phyloP scores from a whole-genome alignment of 1,139 yeast species.

The Pneumocystis murina region DNA sequence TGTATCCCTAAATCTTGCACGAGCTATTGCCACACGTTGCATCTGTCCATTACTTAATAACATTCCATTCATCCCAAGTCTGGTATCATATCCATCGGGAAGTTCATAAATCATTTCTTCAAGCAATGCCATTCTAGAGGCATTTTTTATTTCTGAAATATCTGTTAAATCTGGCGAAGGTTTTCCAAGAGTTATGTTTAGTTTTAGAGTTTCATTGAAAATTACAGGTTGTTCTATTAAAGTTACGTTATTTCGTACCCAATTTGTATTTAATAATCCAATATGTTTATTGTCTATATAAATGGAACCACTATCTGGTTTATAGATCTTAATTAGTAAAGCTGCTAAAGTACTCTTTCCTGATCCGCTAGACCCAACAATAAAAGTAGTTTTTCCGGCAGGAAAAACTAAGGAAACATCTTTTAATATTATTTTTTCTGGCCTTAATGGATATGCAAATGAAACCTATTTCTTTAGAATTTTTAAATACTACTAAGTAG shows the following conservation, averaged over 20 bases:
- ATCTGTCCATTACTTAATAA: conserved; percentile 82
- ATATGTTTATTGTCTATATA: conserved; percentile 41
- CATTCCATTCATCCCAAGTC: conserved; percentile 28
- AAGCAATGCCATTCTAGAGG: conserved; percentile 39
- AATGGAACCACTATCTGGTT: conserved; percentile 34
- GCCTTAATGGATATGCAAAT: conserved; percentile 50
- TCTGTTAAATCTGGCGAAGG: conserved; percentile 24
- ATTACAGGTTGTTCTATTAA: conserved; percentile 60
- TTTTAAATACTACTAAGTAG: not conserved
- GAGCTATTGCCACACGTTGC: conserved; percentile 67
- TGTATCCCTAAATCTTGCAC: conserved; percentile 59
- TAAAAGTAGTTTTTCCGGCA: conserved; percentile 37
- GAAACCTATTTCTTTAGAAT: conserved; percentile 17
- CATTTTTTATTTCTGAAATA: conserved; percentile 27
- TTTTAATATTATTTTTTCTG: conserved; percentile 31
- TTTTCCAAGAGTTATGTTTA: conserved; percentile 35
- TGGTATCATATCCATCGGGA: conserved; percentile 42
- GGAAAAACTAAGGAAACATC: conserved; percentile 34
- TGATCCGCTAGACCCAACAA: conserved; percentile 78
- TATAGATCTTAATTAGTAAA: conserved; percentile 46
- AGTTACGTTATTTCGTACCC: conserved; percentile 52
- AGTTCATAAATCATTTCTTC: conserved; percentile 33
- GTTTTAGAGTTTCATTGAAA: conserved; percentile 46
- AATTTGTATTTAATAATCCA: conserved; percentile 29
- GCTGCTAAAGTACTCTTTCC: conserved; percentile 77